These are phyloP conservation scores for Penicillium vulpinum DNA, from an alignment of 2,329 filamentous ascomycete genomes.

Conservation along the genomic window DNA sequence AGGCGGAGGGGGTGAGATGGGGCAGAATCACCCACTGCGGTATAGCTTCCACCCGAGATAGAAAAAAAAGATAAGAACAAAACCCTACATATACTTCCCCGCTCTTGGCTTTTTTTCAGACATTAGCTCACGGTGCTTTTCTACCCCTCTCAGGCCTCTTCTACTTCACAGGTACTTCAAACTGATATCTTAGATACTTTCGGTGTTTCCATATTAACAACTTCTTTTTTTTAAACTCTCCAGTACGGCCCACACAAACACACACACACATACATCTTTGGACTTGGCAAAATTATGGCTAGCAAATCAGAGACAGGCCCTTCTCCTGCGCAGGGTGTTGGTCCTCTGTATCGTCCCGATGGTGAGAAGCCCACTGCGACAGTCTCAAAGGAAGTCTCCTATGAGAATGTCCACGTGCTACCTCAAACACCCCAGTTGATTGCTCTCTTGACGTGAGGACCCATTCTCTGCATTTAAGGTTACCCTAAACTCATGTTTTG, in stretches of 20 bases:
- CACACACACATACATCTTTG: neutral
- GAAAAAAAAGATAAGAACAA: conserved; percentile 21
- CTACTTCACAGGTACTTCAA: neutral
- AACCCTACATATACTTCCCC: conserved; percentile 13
- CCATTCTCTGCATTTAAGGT: conserved; percentile 2
- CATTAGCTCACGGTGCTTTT: neutral
- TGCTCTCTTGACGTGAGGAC: conserved; percentile 87
- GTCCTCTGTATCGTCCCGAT: conserved; percentile 74
- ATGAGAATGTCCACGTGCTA: conserved; percentile 86
- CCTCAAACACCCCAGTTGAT: conserved; percentile 96
- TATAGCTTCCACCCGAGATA: conserved; percentile 6
- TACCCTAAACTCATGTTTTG: conserved; percentile 8
- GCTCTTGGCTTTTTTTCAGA: conserved; percentile 10
- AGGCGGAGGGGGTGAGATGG: conserved; percentile 8
- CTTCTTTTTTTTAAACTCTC: neutral
- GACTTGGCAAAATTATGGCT: conserved; percentile 22
- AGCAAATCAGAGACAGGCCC: conserved; percentile 33
- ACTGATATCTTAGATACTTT: neutral
- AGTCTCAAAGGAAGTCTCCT: conserved; percentile 76
- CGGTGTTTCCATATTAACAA: neutral
- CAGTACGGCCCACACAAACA: neutral
- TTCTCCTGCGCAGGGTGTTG: conserved; percentile 66
- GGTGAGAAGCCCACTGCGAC: conserved; percentile 83
- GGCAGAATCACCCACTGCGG: conserved; percentile 15
- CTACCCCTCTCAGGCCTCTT: neutral